Base-by-base conservation (phyloP, 768 basidiomycete genomes). In the Panaeolus cyanescens region DNA sequence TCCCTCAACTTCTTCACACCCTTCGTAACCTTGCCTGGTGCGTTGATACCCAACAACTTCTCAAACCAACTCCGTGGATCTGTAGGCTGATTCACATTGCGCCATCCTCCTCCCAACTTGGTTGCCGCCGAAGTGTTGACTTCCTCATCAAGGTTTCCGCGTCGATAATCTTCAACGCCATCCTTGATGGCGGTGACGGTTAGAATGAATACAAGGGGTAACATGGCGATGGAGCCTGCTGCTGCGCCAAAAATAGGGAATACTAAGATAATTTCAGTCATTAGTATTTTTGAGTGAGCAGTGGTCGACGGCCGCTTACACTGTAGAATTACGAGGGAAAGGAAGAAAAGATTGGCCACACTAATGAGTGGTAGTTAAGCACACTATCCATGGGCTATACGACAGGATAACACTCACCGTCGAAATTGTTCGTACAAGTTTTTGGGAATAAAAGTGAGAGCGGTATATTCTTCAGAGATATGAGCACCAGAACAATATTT, bases 41-140 rank as follows among this genome's bases (percentile, higher is more conserved):
- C 63, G 60, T 91, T 88, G 33, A 92, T 62, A 15, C 87, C 85
- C 5, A 96, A 71, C n/a, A 93, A 67, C 65, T 81, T 86, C 75
- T 96, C 85, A 60, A 88, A 79, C 85, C 88, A 93, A 0, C 83
- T 75, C 6, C 95, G 85, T 0, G 90, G 81, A 72, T 96, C 95
- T 4, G 73, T 78, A 0, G 90, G 91, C 61, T 90, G 89, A 68
- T 99, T 99, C 22, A 95, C 86, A 72, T 99, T 99, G 59, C 81
- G 82, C 93, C 94, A 97, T 36, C 77, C 76, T 40, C 91, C 85
- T 5, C 87, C 88, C 10, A 99, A 85, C 65, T 93, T 93, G 1
- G 95, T 98, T 12, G 91, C 89, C 3, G 96, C 93, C 0, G 92
- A 95, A 57, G 88, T 97, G 78, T 99, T 99, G 65, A 98, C 96